Conservation (phyloP, 306 rosid genomes). For the Fragaria vesca region DNA sequence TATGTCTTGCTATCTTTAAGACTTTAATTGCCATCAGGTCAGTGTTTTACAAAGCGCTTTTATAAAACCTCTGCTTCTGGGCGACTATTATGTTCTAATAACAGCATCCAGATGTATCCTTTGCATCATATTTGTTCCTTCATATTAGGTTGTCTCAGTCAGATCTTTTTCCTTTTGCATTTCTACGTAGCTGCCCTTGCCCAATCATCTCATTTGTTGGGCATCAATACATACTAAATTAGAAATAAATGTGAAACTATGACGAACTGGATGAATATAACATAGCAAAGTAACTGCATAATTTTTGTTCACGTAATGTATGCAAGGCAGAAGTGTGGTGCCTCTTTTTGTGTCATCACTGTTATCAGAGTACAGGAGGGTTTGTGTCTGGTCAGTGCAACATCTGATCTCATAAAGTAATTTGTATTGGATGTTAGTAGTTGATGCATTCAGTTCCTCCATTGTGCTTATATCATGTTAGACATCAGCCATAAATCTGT, state of each 20-base stretch:
- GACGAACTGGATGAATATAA: background rate
- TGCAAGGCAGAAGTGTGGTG: background rate
- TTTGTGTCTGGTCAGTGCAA: no score
- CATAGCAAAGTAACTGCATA: background rate
- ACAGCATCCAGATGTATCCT: background rate
- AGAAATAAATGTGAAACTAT: background rate
- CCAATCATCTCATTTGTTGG: background rate
- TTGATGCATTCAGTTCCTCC: background rate
- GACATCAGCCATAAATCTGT: no score
- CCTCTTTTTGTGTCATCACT: background rate
- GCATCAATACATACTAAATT: background rate
- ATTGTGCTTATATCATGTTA: background rate
- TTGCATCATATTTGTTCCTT: background rate
- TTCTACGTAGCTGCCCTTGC: background rate
- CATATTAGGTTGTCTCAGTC: background rate
- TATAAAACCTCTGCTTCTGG: background rate
- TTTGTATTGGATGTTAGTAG: background rate
- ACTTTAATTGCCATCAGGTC: conserved; percentile 73
- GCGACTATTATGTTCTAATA: background rate
- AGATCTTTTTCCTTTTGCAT: background rate
- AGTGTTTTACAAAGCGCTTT: conserved; percentile 30
- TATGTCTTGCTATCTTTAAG: background rate
- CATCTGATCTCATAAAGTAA: background rate
- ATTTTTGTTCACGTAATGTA: background rate
- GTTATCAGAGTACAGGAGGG: no score